Evolutionary conservation across 2,329 filamentous ascomycete genomes (phyloP).

Genomic region (Emericellopsis cladophorae): DNA sequence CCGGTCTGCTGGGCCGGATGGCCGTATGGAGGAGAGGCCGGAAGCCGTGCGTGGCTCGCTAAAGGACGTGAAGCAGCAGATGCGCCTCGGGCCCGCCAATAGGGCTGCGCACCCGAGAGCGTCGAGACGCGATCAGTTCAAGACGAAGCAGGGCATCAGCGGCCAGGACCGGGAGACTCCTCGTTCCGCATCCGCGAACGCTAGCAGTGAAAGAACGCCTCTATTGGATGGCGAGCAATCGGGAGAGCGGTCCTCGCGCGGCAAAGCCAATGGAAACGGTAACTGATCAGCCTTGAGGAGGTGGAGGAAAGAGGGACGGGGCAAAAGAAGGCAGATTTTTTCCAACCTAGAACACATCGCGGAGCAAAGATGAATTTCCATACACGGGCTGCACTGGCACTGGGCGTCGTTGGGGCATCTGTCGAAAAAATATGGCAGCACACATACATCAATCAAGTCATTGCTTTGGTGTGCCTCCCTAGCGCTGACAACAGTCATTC

Average conservation of each 20-base stretch:
- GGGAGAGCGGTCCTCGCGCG: conserved; percentile 2
- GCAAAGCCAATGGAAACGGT: no score
- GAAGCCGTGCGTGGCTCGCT: conserved; percentile 47
- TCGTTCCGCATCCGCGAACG: conserved; percentile 8
- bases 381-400: no score
- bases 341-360: no score
- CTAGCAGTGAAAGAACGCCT: conserved; percentile 14
- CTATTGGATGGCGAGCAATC: conserved; percentile 12
- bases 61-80: conserved; percentile 48
- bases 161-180: conserved; percentile 8
- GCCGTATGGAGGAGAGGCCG: conserved; percentile 27
- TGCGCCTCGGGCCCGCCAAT: conserved; percentile 57
- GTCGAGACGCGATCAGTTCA: conserved; percentile 49
- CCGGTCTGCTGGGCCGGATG: conserved; percentile 41
- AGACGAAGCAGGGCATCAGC: conserved; percentile 42
- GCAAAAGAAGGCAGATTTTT: no score
- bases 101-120: conserved; percentile 48
- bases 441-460: no score
- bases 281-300: no score
- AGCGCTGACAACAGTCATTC: conserved; percentile 28
- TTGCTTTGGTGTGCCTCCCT: no score
- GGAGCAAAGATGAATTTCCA: no score
- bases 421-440: no score
- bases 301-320: no score
- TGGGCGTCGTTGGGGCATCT: no score